These are phyloP conservation scores for Chlorencoelia australis DNA, from an alignment of 2,329 filamentous ascomycete species.

Conservation along the genomic window DNA sequence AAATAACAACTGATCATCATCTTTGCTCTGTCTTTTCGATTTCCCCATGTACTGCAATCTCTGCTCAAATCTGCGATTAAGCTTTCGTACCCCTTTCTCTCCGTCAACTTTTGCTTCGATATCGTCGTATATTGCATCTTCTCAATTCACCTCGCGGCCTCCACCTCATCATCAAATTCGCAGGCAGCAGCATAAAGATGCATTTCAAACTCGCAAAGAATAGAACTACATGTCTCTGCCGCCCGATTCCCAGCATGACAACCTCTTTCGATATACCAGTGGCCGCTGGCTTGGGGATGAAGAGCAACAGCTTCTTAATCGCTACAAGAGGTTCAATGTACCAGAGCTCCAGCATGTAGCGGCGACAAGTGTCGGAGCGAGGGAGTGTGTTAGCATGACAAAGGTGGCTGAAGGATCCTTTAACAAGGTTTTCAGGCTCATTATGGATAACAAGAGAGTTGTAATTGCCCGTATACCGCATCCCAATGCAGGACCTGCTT, in stretches of 20 bases:
- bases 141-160: too few species aligned
- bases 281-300: slow-evolving; percentile 30
- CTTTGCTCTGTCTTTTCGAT: too few species aligned
- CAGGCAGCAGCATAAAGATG: too few species aligned
- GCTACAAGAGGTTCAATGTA: slow-evolving; percentile 29
- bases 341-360: slow-evolving; percentile 26
- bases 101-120: too few species aligned
- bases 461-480: slow-evolving; percentile 20
- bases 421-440: slow-evolving; percentile 30
- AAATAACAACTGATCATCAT: too few species aligned
- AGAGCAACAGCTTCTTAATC: slow-evolving; percentile 25
- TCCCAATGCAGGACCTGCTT: slow-evolving; percentile 14
- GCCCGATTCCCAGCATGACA: slow-evolving; percentile 15
- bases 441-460: slow-evolving; percentile 23
- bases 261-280: slow-evolving; percentile 26
- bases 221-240: too few species aligned
- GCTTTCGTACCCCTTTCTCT: too few species aligned
- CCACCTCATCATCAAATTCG: too few species aligned
- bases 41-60: too few species aligned
- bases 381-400: slow-evolving; percentile 27
- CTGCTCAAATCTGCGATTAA: too few species aligned
- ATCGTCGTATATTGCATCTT: too few species aligned
- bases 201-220: too few species aligned
- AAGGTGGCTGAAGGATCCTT: slow-evolving; percentile 31
- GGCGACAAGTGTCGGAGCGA: slow-evolving; percentile 23